These are phyloP conservation scores for Pyrus betulifolia DNA, from an alignment of 306 rosid species.

Conservation along the genomic window DNA sequence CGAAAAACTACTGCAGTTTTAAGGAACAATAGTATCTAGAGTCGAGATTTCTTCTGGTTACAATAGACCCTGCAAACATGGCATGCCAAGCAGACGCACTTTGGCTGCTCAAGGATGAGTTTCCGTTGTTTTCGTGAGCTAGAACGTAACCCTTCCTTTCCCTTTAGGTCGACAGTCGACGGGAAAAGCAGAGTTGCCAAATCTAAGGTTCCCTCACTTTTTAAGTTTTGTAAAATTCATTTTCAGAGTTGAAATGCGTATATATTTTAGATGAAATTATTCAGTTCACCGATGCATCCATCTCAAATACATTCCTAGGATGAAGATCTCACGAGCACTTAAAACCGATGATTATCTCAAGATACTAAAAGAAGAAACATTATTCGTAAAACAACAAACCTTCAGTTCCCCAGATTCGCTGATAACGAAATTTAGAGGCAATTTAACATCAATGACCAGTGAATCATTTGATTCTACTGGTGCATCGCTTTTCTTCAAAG, in stretches of 20 bases:
- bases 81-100: background rate
- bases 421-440: constrained; percentile 84
- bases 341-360: background rate
- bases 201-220: background rate
- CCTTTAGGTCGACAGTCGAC: background rate
- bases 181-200: background rate
- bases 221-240: background rate
- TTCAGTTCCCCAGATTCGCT: constrained; percentile 79
- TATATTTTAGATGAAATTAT: background rate
- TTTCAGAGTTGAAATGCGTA: background rate
- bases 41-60: background rate
- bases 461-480: constrained; percentile 38
- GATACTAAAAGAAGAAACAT: background rate
- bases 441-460: constrained; percentile 65
- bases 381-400: constrained; percentile 28
- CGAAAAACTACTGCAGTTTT: background rate
- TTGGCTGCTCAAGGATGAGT: background rate
- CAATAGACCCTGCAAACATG: background rate
- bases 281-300: background rate
- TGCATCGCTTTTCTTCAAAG: constrained; percentile 41
- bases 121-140: background rate
- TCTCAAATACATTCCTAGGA: background rate
- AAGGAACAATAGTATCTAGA: background rate
- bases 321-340: background rate
- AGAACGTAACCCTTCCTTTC: background rate